A percentile compares a stretch with the other conserved stretches of the same genome.
These are phyloP conservation scores for Sanghuangporus baumii DNA, from an alignment of 1,284 basidiomycete genomes.

Conservation along the genomic window DNA sequence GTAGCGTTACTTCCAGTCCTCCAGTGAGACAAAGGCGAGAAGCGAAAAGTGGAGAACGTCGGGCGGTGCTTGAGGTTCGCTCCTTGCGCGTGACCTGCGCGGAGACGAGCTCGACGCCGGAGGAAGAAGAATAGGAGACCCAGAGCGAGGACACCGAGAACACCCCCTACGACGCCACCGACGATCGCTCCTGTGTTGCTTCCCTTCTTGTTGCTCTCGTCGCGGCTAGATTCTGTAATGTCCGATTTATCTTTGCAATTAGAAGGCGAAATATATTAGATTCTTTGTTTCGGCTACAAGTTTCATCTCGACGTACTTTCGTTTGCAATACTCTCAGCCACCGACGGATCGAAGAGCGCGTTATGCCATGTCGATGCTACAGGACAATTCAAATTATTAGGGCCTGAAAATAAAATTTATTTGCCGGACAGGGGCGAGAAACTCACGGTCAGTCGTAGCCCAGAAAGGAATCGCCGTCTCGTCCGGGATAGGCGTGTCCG, in stretches of 20 bases:
- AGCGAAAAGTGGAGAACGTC: not conserved
- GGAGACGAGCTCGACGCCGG: not conserved
- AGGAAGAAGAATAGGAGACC: slow-evolving; percentile 4
- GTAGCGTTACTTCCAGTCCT: not conserved
- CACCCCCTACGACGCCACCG: slow-evolving; percentile 15
- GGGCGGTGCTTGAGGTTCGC: not conserved
- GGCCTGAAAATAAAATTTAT: not conserved
- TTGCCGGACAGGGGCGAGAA: not conserved
- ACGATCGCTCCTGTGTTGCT: slow-evolving; percentile 6
- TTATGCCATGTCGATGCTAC: slow-evolving; percentile 14
- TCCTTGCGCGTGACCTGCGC: not conserved
- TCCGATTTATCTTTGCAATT: slow-evolving; percentile 5
- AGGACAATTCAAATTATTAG: not conserved
- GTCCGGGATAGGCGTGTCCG: slow-evolving; percentile 4
- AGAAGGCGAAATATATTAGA: not conserved
- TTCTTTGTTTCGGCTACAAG: not conserved
- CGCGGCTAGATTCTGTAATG: slow-evolving; percentile 1
- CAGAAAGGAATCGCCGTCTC: slow-evolving; percentile 17
- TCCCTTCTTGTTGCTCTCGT: not conserved
- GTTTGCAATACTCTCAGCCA: slow-evolving; percentile 6
- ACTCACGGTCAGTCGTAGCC: slow-evolving; percentile 15
- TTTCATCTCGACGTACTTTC: slow-evolving; percentile 3
- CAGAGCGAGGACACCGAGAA: not conserved
- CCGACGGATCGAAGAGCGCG: slow-evolving; percentile 5
- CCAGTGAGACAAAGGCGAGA: not conserved